These are phyloP conservation scores for Graphiopsis chlorocephala DNA, from an alignment of 2,329 filamentous ascomycete genomes.

Conservation along the genomic window DNA sequence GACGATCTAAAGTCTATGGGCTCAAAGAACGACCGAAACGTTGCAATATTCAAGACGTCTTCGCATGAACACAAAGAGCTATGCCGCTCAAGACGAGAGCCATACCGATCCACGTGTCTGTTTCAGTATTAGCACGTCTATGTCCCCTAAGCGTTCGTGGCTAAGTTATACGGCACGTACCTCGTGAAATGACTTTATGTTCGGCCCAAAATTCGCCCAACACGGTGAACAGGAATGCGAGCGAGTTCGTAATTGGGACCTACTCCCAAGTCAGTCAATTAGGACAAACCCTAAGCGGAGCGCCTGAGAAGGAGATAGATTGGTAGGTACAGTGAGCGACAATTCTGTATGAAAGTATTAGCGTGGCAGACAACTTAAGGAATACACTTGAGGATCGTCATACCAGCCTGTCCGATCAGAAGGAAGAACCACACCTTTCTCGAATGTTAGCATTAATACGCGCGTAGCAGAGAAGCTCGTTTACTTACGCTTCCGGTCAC, in stretches of 20 bases:
- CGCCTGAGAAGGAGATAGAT: too few species aligned
- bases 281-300: too few species aligned
- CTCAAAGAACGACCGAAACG: neutral
- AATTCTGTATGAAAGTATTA: conserved; percentile 58
- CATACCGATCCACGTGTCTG: conserved; percentile 84
- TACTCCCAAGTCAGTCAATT: too few species aligned
- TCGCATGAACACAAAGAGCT: conserved; percentile 71
- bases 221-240: conserved; percentile 95
- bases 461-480: neutral
- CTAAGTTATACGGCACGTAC: conserved; percentile 47
- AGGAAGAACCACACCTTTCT: conserved; percentile 83
- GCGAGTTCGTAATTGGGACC: conserved; percentile 91
- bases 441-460: neutral
- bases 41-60: conserved; percentile 30
- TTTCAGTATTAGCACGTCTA: conserved; percentile 15
- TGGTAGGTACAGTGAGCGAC: conserved; percentile 76
- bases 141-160: too few species aligned
- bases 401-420: conserved; percentile 86
- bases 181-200: conserved; percentile 79
- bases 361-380: neutral
- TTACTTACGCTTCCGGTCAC: conserved; percentile 69
- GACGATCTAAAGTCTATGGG: neutral
- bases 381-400: conserved; percentile 31
- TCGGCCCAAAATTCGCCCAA: conserved; percentile 94
- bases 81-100: conserved; percentile 74